phyloP scores from a whole-genome alignment of 2,329 filamentous ascomycete genomes.

The Lachnellula subtilissima region DNA sequence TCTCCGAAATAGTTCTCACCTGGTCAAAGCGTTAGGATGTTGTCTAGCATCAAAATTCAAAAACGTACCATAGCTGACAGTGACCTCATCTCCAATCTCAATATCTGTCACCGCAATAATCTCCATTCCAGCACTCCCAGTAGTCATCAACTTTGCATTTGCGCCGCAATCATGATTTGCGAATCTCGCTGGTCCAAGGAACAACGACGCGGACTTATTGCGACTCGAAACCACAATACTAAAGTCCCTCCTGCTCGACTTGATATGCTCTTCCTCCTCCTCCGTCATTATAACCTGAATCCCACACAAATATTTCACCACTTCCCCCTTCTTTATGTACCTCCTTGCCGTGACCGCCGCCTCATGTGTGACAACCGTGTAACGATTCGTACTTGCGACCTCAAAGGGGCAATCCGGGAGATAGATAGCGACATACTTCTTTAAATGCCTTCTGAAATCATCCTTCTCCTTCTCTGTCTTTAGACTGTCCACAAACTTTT shows the following conservation, averaged over 20 bases:
- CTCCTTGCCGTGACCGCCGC: constrained; percentile 79
- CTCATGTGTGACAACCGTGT: constrained; percentile 86
- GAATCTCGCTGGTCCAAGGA: constrained; percentile 91
- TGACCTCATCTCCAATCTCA: constrained; percentile 86
- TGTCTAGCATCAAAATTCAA: neutral
- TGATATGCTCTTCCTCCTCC: constrained; percentile 81
- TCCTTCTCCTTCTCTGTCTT: constrained; percentile 75
- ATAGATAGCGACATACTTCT: constrained; percentile 90
- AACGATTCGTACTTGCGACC: constrained; percentile 88
- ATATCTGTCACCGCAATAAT: constrained; percentile 83
- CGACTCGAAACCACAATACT: constrained; percentile 93
- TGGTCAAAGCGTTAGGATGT: constrained; percentile 3
- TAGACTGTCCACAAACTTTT: constrained; percentile 63
- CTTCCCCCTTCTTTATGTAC: constrained; percentile 74
- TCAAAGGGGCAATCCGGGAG: constrained; percentile 92
- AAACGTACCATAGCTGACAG: constrained; percentile 69
- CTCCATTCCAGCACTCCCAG: constrained; percentile 80
- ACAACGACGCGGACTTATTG: constrained; percentile 84
- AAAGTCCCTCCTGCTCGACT: constrained; percentile 83
- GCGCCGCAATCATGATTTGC: constrained; percentile 96
- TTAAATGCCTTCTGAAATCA: constrained; percentile 79
- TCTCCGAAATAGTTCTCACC: constrained; percentile 92
- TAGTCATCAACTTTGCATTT: constrained; percentile 82
- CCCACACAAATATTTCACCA: constrained; percentile 84
- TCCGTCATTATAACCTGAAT: constrained; percentile 90